Evolutionary conservation across 2,329 filamentous ascomycete genomes (phyloP), one percentile per base, ranked within the genome.

Genomic region (Colletotrichum spinosum): DNA sequence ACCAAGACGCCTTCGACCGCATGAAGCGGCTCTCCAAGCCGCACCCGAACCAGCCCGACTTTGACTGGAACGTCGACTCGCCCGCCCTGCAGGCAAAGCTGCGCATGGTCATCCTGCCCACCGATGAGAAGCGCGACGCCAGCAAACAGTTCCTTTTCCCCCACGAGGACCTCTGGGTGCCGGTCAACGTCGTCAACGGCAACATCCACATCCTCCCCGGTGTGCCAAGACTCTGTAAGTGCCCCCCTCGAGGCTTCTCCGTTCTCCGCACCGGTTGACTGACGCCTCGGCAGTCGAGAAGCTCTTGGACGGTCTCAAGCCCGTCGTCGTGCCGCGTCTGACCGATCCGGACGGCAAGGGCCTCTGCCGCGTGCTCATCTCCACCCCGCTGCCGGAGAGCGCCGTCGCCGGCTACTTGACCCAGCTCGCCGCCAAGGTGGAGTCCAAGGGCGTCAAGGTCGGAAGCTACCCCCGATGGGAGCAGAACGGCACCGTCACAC

Each of bases 381-480:
- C 92, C 54, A 98, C 96, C 35, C 94, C 95, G 35, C 77, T 97
- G 78, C 83, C 92, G 1, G 96, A 99, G 83, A 97, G 94, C 77
- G 86, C 86, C 15, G 89, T 97, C 38, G 95, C 96, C 11, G 87
- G 84, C 15, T 97, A 92, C 75, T 82, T 99, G 72, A 95, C 93
- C 1, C 86, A 92, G 69, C 81, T 98, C 68, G 92, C 94, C 5
- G 85, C 82, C 35, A 88, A 88, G 76, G 91, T 94, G 25, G 90
- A 89, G 75, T 81, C 88, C 1, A 88, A 86, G 72, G 94, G 93
- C 3, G 86, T 98, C 72, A 98, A 98, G 80, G 93, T 98, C 13
- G 96, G 96, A 51, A 97, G 93, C 78, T 98, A 99, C 78, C 96
- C 96, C 41, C 84, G 93, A 60, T 97, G 94, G 94, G 93, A 92